A percentile compares a stretch with the other conserved stretches of the same genome.
Conservation (phyloP, 148 eudicot genomes). For the Heliamphora exappendiculata region DNA sequence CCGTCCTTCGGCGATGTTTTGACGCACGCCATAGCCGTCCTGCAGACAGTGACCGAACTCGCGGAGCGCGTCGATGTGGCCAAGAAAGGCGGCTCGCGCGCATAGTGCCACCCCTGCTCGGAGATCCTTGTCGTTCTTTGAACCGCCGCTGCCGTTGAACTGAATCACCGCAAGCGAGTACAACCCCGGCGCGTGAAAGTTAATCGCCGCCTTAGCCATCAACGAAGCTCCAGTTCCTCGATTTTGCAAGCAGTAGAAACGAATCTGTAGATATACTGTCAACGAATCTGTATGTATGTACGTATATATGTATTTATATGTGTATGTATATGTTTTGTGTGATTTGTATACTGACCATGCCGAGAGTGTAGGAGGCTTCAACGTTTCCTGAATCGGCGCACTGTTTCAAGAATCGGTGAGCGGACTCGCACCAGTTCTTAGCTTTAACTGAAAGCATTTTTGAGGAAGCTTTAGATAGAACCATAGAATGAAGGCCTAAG, state of each 20-base stretch:
- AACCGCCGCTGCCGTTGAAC: slow-evolving; percentile 46
- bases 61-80: slow-evolving; percentile 84
- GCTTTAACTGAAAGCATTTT: slow-evolving; percentile 50
- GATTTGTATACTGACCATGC: slow-evolving; percentile 55
- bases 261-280: slow-evolving; percentile 41
- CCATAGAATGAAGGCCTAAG: slow-evolving; percentile 48
- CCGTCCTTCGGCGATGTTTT: slow-evolving; percentile 71
- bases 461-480: slow-evolving; percentile 56
- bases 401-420: slow-evolving; percentile 60
- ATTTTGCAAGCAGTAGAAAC: slow-evolving; percentile 39
- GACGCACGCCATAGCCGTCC: slow-evolving; percentile 95
- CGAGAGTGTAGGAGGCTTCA: slow-evolving; percentile 77
- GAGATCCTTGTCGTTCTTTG: slow-evolving; percentile 50
- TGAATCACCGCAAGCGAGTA: slow-evolving; percentile 48
- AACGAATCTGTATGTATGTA: too few species aligned
- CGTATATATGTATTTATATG: neutral
- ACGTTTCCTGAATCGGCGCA: slow-evolving; percentile 69
- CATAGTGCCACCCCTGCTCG: slow-evolving; percentile 89
- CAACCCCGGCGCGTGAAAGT: slow-evolving; percentile 39
- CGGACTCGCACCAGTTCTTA: slow-evolving; percentile 56
- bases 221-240: slow-evolving; percentile 39
- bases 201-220: slow-evolving; percentile 51
- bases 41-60: slow-evolving; percentile 96
- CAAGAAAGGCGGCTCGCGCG: slow-evolving; percentile 83
- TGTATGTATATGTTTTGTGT: neutral